A percentile compares a stretch with the other conserved stretches of the same genome.
Evolutionary conservation across 441 rosid species (phyloP).

Genomic region (Capsella rubella): DNA sequence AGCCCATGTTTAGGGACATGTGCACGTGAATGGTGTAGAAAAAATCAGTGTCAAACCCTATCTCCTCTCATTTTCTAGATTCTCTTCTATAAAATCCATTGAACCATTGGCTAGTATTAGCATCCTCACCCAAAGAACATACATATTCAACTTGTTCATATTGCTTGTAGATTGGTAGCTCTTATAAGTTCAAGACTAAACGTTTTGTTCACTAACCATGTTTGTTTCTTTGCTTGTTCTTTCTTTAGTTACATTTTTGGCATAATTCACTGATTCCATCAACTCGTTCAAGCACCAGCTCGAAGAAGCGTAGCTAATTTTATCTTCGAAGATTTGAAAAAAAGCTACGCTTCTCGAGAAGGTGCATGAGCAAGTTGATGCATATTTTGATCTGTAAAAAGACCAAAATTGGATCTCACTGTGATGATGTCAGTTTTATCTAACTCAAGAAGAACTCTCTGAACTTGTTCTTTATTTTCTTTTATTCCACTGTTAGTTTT

Average conservation of each 20-base stretch:
- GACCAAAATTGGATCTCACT: slow-evolving; percentile 1
- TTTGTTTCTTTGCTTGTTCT: background rate
- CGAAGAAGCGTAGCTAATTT: slow-evolving; percentile 22
- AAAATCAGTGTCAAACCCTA: background rate
- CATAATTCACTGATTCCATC: background rate
- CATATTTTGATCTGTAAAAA: slow-evolving; percentile 7
- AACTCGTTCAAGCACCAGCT: slow-evolving; percentile 36
- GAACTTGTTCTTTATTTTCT: background rate
- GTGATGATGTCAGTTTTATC: background rate
- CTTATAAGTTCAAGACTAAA: background rate
- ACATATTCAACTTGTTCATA: background rate
- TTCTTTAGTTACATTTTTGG: background rate
- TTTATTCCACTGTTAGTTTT: background rate
- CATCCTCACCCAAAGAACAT: background rate
- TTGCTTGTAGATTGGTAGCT: background rate
- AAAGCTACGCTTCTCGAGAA: slow-evolving; percentile 23
- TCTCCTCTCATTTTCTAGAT: background rate
- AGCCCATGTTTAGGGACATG: background rate
- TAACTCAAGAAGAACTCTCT: background rate
- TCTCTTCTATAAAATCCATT: background rate
- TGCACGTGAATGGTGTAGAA: slow-evolving; percentile 9
- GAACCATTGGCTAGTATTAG: background rate
- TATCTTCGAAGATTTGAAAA: slow-evolving; percentile 5
- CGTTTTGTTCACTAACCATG: background rate
- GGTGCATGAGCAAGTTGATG: slow-evolving; percentile 30